phyloP scores from a whole-genome alignment of 2,329 filamentous ascomycete genomes.

The Tolypocladium pustulatum region DNA sequence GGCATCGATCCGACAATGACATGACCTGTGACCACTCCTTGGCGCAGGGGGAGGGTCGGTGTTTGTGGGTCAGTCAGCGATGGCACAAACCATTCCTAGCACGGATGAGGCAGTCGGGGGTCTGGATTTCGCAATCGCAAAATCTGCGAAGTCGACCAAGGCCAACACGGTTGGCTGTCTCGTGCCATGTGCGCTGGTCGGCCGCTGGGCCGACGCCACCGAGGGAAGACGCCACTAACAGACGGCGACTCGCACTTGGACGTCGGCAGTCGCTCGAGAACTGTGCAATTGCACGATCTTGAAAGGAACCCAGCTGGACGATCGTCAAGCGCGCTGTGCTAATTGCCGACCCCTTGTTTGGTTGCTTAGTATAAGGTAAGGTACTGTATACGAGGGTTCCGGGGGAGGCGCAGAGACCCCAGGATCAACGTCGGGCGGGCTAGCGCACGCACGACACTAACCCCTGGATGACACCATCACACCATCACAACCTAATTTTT shows the following conservation, averaged over 20 bases:
- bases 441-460: constrained; percentile 4
- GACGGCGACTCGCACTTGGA: neutral
- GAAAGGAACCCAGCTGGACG: neutral
- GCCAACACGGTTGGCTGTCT: neutral
- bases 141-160: constrained; percentile 3
- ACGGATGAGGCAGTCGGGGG: constrained; percentile 6
- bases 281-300: neutral
- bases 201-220: neutral
- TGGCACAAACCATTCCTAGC: neutral
- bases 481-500: neutral
- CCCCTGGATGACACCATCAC: constrained; percentile 8
- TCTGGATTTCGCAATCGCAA: constrained; percentile 9
- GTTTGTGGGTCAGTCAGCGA: constrained; percentile 5
- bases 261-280: neutral
- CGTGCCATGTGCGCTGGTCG: constrained; percentile 2
- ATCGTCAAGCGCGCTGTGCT: neutral
- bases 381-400: neutral
- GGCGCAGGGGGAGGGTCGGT: neutral
- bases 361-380: neutral
- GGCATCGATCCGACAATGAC: constrained; percentile 1
- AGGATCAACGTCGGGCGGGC: constrained; percentile 2
- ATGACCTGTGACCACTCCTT: neutral
- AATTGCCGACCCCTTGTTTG: neutral
- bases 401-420: neutral
- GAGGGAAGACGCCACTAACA: neutral